Evolutionary conservation across 192 early-diverging fungal species (phyloP).

Genomic region (Rhizoclosmatium sp.): DNA sequence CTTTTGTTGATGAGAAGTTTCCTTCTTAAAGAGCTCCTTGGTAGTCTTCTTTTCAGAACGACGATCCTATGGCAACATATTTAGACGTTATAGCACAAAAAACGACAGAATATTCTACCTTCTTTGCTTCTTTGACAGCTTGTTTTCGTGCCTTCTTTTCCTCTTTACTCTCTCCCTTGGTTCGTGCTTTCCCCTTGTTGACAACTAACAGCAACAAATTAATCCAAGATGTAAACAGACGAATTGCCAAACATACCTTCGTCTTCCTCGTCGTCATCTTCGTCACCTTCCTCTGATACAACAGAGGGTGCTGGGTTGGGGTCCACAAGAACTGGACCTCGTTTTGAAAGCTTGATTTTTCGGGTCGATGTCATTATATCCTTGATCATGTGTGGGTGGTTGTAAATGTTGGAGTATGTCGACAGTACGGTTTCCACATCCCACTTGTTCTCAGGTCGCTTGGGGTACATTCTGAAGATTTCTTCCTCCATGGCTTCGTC

Average conservation of each 20-base stretch:
- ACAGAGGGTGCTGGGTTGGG: neutral
- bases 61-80: conserved; percentile 1
- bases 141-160: conserved; percentile 93
- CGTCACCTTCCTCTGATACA: conserved; percentile 34
- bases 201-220: neutral
- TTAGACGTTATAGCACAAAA: conserved; percentile 15
- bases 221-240: neutral
- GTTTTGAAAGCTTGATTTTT: conserved; percentile 42
- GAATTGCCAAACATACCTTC: neutral
- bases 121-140: conserved; percentile 82
- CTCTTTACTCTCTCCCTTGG: conserved; percentile 85
- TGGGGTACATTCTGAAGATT: conserved; percentile 36
- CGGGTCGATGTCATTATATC: conserved; percentile 50
- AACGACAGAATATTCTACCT: conserved; percentile 26
- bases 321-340: conserved; percentile 61
- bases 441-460: conserved; percentile 69
- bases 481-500: conserved; percentile 65
- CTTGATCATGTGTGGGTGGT: conserved; percentile 84
- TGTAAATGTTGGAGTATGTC: conserved; percentile 94
- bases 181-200: conserved; percentile 58
- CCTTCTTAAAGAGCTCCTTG: conserved; percentile 79
- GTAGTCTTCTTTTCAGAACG: conserved; percentile 80
- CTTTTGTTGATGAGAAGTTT: conserved; percentile 68
- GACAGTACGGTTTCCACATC: conserved; percentile 91
- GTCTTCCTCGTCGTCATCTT: conserved; percentile 35